phyloP scores from a whole-genome alignment of 306 rosid species.

The Vicia faba region DNA sequence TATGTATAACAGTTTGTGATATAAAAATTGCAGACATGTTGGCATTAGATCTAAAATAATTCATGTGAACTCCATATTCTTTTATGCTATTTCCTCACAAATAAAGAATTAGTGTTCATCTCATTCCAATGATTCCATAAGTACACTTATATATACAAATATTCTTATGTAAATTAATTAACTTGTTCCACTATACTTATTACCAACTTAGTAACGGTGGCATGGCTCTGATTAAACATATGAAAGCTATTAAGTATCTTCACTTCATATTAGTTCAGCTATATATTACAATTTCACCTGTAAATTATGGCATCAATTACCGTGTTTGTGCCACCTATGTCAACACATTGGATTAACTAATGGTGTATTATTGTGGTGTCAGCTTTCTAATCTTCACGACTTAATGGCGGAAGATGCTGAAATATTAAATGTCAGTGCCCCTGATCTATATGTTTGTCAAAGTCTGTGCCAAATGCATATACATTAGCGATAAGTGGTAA shows the following conservation, averaged over 20 bases:
- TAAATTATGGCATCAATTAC: not conserved
- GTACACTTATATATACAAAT: conserved; percentile 19
- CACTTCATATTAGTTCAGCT: conserved; percentile 25
- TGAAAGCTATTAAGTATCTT: conserved; percentile 13
- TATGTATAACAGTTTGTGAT: conserved; percentile 13
- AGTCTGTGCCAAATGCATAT: conserved; percentile 96
- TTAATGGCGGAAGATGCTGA: conserved; percentile 84
- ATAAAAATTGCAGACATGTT: conserved; percentile 25
- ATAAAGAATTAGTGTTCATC: conserved; percentile 27
- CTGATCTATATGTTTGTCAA: conserved; percentile 92
- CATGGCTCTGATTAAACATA: conserved; percentile 33
- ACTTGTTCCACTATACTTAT: not conserved
- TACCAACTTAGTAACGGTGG: conserved; percentile 24
- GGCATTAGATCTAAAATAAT: conserved; percentile 21
- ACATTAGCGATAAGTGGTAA: conserved; percentile 92
- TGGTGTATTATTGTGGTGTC: conserved; percentile 35
- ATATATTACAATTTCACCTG: not conserved
- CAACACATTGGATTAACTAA: conserved; percentile 12
- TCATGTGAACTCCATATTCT: conserved; percentile 1
- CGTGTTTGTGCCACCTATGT: conserved; percentile 32
- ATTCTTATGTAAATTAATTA: not conserved
- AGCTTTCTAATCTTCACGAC: conserved; percentile 79
- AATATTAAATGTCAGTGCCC: conserved; percentile 73
- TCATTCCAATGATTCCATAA: conserved; percentile 13
- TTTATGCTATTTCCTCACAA: not conserved